Conservation (phyloP, 2,329 filamentous ascomycete genomes). For the Cytospora chrysosperma region DNA sequence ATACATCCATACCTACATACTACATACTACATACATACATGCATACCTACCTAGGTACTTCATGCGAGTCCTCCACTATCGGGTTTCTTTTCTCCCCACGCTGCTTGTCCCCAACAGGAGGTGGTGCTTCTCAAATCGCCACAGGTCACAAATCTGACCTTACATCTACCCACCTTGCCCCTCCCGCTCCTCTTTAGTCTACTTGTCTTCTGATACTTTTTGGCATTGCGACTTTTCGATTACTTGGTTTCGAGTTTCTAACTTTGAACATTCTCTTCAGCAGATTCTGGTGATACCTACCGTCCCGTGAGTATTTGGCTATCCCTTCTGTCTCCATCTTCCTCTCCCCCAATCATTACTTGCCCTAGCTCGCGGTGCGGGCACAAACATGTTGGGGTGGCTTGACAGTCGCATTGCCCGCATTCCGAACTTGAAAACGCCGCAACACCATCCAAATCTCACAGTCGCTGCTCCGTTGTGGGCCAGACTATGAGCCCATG, state of each 20-base stretch:
- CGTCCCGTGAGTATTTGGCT: conserved; percentile 52
- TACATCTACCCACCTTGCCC: conserved; percentile 20
- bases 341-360: not conserved
- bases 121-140: conserved; percentile 16
- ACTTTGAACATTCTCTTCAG: conserved; percentile 43
- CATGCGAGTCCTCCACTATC: conserved; percentile 19
- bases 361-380: not conserved
- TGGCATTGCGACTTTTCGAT: not conserved
- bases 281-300: conserved; percentile 61
- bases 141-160: conserved; percentile 22
- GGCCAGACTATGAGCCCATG: conserved; percentile 10
- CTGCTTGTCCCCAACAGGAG: conserved; percentile 10
- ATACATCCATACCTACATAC: conserved; percentile 12
- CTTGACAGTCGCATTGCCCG: not conserved
- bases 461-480: conserved; percentile 6
- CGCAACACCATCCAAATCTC: conserved; percentile 20
- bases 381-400: not conserved
- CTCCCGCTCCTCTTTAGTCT: conserved; percentile 17
- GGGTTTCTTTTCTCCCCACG: conserved; percentile 18
- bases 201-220: conserved; percentile 10
- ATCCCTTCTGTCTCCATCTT: not conserved
- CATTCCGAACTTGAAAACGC: not conserved
- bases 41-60: not conserved
- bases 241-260: conserved; percentile 35
- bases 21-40: not conserved